Evolutionary conservation across 2,329 filamentous ascomycete species (phyloP).

Genomic region (Microcera coccophila): DNA sequence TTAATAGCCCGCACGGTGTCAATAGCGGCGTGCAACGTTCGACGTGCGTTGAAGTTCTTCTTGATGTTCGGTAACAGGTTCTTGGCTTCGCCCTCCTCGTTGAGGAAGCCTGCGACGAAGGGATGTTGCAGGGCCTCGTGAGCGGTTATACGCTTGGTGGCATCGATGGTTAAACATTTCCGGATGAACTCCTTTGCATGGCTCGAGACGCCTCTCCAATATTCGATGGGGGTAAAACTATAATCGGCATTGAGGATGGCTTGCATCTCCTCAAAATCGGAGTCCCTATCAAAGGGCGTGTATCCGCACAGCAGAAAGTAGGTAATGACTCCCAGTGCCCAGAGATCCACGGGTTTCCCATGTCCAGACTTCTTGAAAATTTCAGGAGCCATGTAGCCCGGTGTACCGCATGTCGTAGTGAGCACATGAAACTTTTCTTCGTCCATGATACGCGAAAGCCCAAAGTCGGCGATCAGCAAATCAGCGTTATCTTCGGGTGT

Average conservation of each 20-base stretch:
- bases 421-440: slow-evolving; percentile 97
- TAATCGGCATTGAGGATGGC: slow-evolving; percentile 96
- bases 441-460: slow-evolving; percentile 94
- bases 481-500: slow-evolving; percentile 98
- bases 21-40: slow-evolving; percentile 66
- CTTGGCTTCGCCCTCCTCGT: slow-evolving; percentile 47
- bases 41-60: slow-evolving; percentile 70
- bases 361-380: slow-evolving; percentile 99
- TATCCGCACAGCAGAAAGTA: slow-evolving; percentile 98
- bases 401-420: slow-evolving; percentile 95
- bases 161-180: slow-evolving; percentile 86
- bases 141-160: slow-evolving; percentile 81
- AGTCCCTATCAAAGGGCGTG: slow-evolving; percentile 95
- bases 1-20: slow-evolving; percentile 69
- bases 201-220: slow-evolving; percentile 90
- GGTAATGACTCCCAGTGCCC: slow-evolving; percentile 97
- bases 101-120: slow-evolving; percentile 56
- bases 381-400: slow-evolving; percentile 98
- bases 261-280: slow-evolving; percentile 98
- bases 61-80: slow-evolving; percentile 66
- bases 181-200: slow-evolving; percentile 89
- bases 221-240: slow-evolving; percentile 87
- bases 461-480: slow-evolving; percentile 94
- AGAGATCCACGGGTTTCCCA: slow-evolving; percentile 96
- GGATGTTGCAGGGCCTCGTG: slow-evolving; percentile 70